A percentile compares a stretch with the other conserved stretches of the same genome.
Conservation (phyloP, 306 rosid genomes). For the Medicago arabica region DNA sequence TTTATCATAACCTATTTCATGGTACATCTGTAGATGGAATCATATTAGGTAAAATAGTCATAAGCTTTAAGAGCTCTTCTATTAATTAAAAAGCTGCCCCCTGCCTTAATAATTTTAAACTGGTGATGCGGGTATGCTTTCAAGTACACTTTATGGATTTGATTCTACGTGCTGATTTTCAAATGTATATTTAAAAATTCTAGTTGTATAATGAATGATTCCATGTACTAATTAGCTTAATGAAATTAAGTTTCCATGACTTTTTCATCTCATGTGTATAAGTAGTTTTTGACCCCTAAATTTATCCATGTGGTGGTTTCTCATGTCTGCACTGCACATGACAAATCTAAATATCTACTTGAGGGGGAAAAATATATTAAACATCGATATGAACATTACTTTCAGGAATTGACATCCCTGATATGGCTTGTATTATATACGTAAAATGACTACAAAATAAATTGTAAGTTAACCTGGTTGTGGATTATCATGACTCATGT, state of each 20-base stretch:
- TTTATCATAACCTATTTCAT: neutral
- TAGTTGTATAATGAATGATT: conserved; percentile 42
- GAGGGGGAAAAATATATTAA: no score
- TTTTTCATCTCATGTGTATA: neutral
- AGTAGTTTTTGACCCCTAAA: neutral
- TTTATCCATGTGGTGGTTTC: neutral
- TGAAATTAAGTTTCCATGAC: conserved; percentile 29
- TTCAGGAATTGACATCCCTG: neutral
- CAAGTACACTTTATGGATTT: conserved; percentile 37
- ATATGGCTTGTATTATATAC: no score
- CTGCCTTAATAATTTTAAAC: conserved; percentile 55
- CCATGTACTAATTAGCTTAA: conserved; percentile 43
- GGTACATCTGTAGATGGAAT: conserved; percentile 39
- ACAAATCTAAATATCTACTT: no score
- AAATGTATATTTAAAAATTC: conserved; percentile 57
- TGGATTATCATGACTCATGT: no score
- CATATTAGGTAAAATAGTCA: conserved; percentile 39
- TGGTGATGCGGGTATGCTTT: conserved; percentile 53
- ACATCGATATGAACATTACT: neutral
- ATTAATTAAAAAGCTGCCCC: conserved; percentile 46
- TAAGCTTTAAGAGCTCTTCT: conserved; percentile 34
- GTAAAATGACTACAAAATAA: no score
- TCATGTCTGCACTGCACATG: no score
- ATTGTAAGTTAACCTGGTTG: no score
- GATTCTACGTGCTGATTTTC: conserved; percentile 46